A percentile compares a stretch with the other conserved stretches of the same genome.
These are phyloP conservation scores for Skeletonema menzelii DNA, from an alignment of 108 stramenopile species.

Conservation along the genomic window DNA sequence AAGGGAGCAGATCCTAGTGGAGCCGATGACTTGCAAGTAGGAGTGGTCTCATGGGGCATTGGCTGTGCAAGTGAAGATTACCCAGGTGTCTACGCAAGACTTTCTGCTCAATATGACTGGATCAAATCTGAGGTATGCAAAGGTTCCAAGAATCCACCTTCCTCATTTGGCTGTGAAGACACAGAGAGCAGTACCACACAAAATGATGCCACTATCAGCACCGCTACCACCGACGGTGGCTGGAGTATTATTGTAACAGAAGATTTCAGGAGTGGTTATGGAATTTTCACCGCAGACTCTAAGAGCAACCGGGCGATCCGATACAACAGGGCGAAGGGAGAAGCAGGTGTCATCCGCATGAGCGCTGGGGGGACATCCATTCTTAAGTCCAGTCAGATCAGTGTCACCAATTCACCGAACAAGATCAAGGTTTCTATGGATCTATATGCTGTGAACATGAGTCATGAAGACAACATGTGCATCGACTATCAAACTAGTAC, in stretches of 20 bases:
- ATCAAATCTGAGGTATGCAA: slow-evolving; percentile 33
- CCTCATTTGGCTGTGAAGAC: slow-evolving; percentile 1
- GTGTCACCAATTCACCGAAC: neutral
- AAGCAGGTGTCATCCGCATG: slow-evolving; percentile 4
- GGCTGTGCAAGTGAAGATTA: slow-evolving; percentile 51
- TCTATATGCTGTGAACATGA: neutral
- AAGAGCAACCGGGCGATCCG: neutral
- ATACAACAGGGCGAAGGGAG: neutral
- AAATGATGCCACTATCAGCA: neutral
- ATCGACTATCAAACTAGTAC: neutral
- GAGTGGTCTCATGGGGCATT: slow-evolving; percentile 58
- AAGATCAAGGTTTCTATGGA: neutral
- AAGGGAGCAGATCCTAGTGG: neutral
- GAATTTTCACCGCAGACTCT: neutral
- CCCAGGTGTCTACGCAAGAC: slow-evolving; percentile 57
- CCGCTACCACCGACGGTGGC: neutral
- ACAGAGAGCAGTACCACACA: neutral
- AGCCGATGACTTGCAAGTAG: slow-evolving; percentile 40
- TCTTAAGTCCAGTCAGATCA: slow-evolving; percentile 6
- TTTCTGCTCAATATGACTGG: slow-evolving; percentile 33
- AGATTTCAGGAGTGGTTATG: neutral
- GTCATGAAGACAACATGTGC: neutral
- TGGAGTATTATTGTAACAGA: neutral
- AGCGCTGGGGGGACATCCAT: neutral
- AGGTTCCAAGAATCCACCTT: neutral